A percentile compares a stretch with the other conserved stretches of the same genome.
Evolutionary conservation across 2,329 filamentous ascomycete species (phyloP).

Genomic region (Fusarium udum): DNA sequence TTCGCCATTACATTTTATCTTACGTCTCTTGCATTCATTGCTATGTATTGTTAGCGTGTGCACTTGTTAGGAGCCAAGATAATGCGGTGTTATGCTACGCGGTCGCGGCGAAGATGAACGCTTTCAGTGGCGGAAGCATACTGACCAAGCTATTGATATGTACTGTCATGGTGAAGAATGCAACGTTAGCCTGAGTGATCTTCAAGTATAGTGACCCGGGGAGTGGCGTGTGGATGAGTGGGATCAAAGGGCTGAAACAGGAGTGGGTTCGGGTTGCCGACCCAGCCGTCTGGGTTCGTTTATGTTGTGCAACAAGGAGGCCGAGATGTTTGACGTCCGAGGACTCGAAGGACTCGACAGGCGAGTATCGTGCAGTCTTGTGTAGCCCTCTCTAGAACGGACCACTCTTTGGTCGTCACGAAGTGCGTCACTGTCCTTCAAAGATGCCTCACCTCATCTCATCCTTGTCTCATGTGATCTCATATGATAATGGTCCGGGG

Average conservation of each 20-base stretch:
- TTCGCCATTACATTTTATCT: conserved; percentile 79
- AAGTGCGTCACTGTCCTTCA: background rate
- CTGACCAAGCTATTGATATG: conserved; percentile 70
- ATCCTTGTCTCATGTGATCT: conserved; percentile 16
- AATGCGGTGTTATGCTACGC: background rate
- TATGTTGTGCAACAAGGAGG: conserved; percentile 21
- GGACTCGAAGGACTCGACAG: conserved; percentile 3
- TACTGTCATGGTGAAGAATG: conserved; percentile 52
- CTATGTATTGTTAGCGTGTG: conserved; percentile 49
- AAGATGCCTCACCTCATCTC: background rate
- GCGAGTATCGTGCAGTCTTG: conserved; percentile 12
- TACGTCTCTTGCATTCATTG: conserved; percentile 79
- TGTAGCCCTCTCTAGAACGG: background rate
- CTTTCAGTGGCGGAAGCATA: background rate
- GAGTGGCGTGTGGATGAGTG: background rate
- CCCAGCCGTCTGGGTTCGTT: background rate
- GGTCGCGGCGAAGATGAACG: background rate
- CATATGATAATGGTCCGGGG: background rate
- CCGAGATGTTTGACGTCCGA: background rate
- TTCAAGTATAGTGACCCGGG: background rate
- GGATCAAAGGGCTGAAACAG: background rate
- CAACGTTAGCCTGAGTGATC: conserved; percentile 30
- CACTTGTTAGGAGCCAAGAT: background rate
- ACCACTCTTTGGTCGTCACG: background rate
- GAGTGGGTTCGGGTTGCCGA: background rate